These are phyloP conservation scores for Oxyria digyna DNA, from an alignment of 148 eudicot genomes.

Conservation along the genomic window DNA sequence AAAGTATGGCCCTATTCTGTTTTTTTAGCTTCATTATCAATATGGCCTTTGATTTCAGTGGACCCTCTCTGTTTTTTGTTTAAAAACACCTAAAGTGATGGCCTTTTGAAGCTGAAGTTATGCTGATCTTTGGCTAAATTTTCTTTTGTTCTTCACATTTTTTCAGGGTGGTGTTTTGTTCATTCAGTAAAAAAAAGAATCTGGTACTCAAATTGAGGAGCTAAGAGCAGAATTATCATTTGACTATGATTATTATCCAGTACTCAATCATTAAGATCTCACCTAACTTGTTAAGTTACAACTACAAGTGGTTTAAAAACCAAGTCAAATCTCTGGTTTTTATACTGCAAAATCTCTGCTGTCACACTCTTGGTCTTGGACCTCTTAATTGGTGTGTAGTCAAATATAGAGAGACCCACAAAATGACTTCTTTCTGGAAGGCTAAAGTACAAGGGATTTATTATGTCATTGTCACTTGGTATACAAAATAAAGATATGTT, in stretches of 20 bases:
- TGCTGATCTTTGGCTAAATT: no score
- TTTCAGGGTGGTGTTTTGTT: background rate
- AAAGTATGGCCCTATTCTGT: background rate
- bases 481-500: no score
- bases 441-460: conserved; percentile 1
- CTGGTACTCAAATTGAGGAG: background rate
- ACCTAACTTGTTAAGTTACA: background rate
- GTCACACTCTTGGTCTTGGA: background rate
- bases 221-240: background rate
- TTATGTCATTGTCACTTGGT: background rate
- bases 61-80: background rate
- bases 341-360: background rate
- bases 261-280: background rate
- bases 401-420: background rate
- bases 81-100: background rate
- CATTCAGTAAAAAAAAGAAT: background rate
- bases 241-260: background rate
- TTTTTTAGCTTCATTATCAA: background rate
- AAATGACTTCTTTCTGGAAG: background rate
- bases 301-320: background rate
- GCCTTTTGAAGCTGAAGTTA: conserved; percentile 1
- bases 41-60: background rate
- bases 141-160: background rate
- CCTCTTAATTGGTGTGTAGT: background rate
- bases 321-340: background rate